These are phyloP conservation scores for Apodospora peruviana DNA, from an alignment of 495 filamentous ascomycete species.

Conservation along the genomic window DNA sequence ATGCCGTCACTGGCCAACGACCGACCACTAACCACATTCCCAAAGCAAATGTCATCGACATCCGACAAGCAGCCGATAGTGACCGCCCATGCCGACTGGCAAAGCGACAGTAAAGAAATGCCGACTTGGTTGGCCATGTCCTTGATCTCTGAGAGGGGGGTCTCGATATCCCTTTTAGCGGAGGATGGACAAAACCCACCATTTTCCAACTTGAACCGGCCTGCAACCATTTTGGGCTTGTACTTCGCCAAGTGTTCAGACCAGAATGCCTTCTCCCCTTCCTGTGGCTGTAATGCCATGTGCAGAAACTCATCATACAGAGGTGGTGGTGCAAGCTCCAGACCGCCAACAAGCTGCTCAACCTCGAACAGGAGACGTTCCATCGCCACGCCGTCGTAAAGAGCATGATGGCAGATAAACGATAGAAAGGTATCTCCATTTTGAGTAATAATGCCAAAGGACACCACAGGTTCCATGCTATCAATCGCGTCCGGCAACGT, in stretches of 20 bases:
- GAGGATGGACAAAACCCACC: not conserved
- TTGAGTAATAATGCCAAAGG: slow-evolving; percentile 25
- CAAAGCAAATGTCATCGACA: slow-evolving; percentile 69
- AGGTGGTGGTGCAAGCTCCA: slow-evolving; percentile 36
- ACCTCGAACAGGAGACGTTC: slow-evolving; percentile 59
- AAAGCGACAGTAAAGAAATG: slow-evolving; percentile 55
- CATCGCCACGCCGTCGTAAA: slow-evolving; percentile 75
- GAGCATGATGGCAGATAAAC: slow-evolving; percentile 66
- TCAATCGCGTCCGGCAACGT: slow-evolving; percentile 27
- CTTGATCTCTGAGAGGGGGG: slow-evolving; percentile 41
- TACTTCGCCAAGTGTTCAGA: slow-evolving; percentile 41
- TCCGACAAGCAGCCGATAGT: slow-evolving; percentile 47
- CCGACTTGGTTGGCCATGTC: slow-evolving; percentile 43
- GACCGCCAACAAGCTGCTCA: slow-evolving; percentile 43
- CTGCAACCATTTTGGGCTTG: slow-evolving; percentile 38
- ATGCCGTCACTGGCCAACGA: slow-evolving; percentile 57
- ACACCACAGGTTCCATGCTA: slow-evolving; percentile 28
- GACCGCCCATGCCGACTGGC: slow-evolving; percentile 64
- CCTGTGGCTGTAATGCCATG: slow-evolving; percentile 18
- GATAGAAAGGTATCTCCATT: slow-evolving; percentile 38
- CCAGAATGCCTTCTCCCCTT: slow-evolving; percentile 58
- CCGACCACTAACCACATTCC: slow-evolving; percentile 71
- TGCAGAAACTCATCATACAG: slow-evolving; percentile 39
- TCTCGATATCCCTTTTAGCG: not conserved
- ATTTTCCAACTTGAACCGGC: slow-evolving; percentile 2